Evolutionary conservation across 2,329 filamentous ascomycete genomes (phyloP).

Genomic region (Aspergillus costaricaensis): DNA sequence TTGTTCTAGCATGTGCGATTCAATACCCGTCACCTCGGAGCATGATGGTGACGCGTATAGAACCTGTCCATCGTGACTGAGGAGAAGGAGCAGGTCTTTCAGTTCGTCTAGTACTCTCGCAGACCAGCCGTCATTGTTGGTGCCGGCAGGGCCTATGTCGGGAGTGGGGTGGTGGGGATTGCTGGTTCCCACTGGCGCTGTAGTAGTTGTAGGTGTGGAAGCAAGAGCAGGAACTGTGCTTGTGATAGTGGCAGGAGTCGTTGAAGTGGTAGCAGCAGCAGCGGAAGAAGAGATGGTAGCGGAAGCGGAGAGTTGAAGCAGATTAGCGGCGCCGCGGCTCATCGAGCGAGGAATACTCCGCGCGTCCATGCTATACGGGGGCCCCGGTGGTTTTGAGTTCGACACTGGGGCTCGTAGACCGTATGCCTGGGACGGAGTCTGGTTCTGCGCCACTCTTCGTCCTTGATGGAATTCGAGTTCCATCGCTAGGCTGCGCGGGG

Average conservation of each 20-base stretch:
- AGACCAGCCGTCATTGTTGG: slow-evolving; percentile 61
- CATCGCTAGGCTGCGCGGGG: not conserved
- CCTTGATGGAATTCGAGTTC: not conserved
- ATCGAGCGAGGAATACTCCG: slow-evolving; percentile 5
- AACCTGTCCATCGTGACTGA: slow-evolving; percentile 81
- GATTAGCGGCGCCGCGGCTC: not conserved
- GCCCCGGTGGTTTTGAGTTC: slow-evolving; percentile 3
- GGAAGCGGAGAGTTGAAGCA: not conserved
- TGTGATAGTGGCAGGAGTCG: too few species aligned
- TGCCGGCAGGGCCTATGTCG: not conserved
- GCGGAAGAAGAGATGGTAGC: not conserved
- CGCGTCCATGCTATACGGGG: slow-evolving; percentile 6
- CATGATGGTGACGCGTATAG: slow-evolving; percentile 83
- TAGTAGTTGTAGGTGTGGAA: not conserved
- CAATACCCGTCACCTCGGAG: slow-evolving; percentile 73
- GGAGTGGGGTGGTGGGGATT: not conserved
- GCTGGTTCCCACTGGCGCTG: not conserved
- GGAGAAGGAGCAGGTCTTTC: slow-evolving; percentile 82
- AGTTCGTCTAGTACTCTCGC: slow-evolving; percentile 87
- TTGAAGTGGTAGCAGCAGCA: not conserved
- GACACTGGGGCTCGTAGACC: not conserved
- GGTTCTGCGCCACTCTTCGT: slow-evolving; percentile 1
- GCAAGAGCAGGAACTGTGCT: not conserved
- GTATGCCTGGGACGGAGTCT: not conserved
- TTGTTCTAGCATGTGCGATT: slow-evolving; percentile 68